Percentiles rank a stretch among this genome's conserved stretches.
phyloP scores from a whole-genome alignment of 345 rosid species.

The Sonneratia alba region DNA sequence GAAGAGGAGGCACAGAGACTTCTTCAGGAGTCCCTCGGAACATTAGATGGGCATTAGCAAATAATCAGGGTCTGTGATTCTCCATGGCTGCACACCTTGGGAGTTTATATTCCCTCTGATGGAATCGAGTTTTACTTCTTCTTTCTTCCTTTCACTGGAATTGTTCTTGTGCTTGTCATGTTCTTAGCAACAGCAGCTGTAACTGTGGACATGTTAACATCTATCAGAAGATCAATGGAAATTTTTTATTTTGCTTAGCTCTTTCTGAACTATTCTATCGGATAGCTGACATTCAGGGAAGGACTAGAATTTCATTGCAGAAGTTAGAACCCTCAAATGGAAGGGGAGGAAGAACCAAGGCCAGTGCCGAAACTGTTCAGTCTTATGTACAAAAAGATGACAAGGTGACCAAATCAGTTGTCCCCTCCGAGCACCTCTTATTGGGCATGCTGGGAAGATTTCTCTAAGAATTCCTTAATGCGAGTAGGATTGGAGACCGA shows the following conservation, averaged over 20 bases:
- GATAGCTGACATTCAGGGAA: background rate
- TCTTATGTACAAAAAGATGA: background rate
- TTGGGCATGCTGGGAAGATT: background rate
- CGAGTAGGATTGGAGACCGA: background rate
- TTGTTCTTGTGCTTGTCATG: background rate
- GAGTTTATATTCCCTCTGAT: background rate
- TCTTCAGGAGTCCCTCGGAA: constrained; percentile 65
- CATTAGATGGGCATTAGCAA: constrained; percentile 39
- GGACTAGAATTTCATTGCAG: background rate
- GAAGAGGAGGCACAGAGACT: constrained; percentile 77
- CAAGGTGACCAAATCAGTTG: too few relatives aligned
- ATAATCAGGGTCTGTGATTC: background rate
- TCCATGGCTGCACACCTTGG: background rate
- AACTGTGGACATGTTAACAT: background rate
- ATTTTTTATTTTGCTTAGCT: background rate
- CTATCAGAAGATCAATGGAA: background rate
- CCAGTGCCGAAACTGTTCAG: background rate
- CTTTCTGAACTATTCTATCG: background rate
- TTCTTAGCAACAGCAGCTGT: background rate
- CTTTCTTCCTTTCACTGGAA: background rate
- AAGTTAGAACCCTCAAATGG: background rate
- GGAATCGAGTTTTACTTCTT: background rate
- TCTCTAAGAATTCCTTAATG: background rate
- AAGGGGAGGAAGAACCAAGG: background rate
- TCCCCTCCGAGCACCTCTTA: background rate